These are phyloP conservation scores for Brassica cretica DNA, from an alignment of 345 rosid species.

Conservation along the genomic window DNA sequence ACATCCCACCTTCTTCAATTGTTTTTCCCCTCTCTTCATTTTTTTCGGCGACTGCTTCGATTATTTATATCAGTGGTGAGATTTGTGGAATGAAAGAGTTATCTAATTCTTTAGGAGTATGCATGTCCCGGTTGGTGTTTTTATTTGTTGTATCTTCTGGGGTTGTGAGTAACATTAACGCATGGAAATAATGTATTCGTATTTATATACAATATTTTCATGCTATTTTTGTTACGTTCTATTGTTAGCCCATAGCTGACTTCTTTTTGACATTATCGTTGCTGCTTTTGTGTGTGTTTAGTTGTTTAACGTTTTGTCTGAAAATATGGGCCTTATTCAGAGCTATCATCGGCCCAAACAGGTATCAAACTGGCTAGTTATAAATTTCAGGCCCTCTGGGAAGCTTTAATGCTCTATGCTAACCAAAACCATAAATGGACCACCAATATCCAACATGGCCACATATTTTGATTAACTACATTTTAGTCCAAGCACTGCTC, in stretches of 20 bases:
- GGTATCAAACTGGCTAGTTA: neutral
- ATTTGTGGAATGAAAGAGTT: neutral
- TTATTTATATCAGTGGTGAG: neutral
- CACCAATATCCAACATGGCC: neutral
- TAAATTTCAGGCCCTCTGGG: neutral
- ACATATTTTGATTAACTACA: neutral
- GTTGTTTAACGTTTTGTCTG: neutral
- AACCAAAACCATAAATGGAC: neutral
- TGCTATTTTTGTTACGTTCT: conserved; percentile 5
- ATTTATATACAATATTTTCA: conserved; percentile 17
- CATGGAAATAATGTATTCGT: conserved; percentile 27
- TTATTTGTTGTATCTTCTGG: conserved; percentile 34
- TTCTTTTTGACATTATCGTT: neutral
- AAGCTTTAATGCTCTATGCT: neutral
- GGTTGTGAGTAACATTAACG: conserved; percentile 34
- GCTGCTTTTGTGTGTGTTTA: neutral
- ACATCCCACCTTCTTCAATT: neutral
- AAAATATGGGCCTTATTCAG: conserved; percentile 15
- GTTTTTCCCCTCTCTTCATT: neutral
- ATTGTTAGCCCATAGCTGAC: neutral
- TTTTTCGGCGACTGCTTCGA: neutral
- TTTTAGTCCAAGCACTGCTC: neutral
- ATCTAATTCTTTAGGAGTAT: neutral
- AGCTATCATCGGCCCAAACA: neutral
- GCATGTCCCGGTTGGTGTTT: neutral